Base-by-base conservation (phyloP, 805 yeast genomes). In the Cyberlindnera misumaiensis region DNA sequence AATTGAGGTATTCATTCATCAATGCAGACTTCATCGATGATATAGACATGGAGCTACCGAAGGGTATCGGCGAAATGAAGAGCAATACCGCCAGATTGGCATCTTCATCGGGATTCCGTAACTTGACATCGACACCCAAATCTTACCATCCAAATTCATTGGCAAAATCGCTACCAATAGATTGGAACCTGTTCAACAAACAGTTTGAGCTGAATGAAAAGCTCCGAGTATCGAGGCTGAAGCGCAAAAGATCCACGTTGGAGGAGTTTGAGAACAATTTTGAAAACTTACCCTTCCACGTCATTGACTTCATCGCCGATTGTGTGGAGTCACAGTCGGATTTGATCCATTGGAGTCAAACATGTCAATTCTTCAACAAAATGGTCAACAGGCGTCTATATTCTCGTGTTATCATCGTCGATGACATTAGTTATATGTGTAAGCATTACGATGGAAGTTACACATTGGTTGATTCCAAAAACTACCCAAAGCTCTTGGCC, bases 181-280 rank as follows among this genome's bases (percentile, higher is more conserved):
- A 55, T 37, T 55, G 59, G 59, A 43, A 43, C 11, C 46, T 55
- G 41, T 55, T 55, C 41, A 53, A 55, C 41, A 51, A 48, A 27
- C 58, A 55, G 32, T 55, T 45, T 24, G 40, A 42, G 15, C 31
- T 53, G 30, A 49, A 53, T 17, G 55, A 53, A 30, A 49, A 40
- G 16, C 27, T 43, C 4, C 37, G 36, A 32, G 41, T 31, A 25
- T 42, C 51, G 7, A 32, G 37, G 30, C 38, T 36, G 15, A 26
- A 38, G 9, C 28, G 38, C 30, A 24, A 34, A 24, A 7, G 35
- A 18, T 25, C 39, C 30, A 16, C 22, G 26, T 17, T 34, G 13
- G 34, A 43, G 24, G 33, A 35, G 20, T 9, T 36, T 36, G 42
- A 47, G 37, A 48, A 52, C 34, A 48, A 47, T 34, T 52, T 55